A percentile compares a stretch with the other conserved stretches of the same genome.
Evolutionary conservation across 2,329 filamentous ascomycete species (phyloP).

Genomic region (Apiospora malaysiana): DNA sequence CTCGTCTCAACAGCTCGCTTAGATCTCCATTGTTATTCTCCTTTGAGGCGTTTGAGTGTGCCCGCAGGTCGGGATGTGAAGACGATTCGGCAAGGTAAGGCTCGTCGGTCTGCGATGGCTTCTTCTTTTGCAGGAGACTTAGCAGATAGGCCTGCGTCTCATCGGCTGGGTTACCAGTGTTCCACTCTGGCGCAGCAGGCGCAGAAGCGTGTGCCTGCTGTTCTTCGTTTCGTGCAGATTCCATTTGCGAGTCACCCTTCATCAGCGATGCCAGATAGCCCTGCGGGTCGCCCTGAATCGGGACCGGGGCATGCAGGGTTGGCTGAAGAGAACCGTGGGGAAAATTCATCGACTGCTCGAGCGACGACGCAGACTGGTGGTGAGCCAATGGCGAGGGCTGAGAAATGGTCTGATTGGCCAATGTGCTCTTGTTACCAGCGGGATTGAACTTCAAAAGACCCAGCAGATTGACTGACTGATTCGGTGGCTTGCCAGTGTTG

Average conservation of each 20-base stretch:
- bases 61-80: slow-evolving; percentile 51
- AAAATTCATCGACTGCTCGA: slow-evolving; percentile 31
- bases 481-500: slow-evolving; percentile 33
- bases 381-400: slow-evolving; percentile 32
- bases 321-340: slow-evolving; percentile 39
- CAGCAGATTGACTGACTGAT: slow-evolving; percentile 61
- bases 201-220: slow-evolving; percentile 35
- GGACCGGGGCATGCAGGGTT: slow-evolving; percentile 62
- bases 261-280: slow-evolving; percentile 66
- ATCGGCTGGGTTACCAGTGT: slow-evolving; percentile 58
- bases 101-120: slow-evolving; percentile 65
- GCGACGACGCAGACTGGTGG: slow-evolving; percentile 29
- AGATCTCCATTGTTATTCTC: slow-evolving; percentile 39
- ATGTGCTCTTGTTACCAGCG: slow-evolving; percentile 39
- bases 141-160: slow-evolving; percentile 87
- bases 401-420: slow-evolving; percentile 38
- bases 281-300: slow-evolving; percentile 60
- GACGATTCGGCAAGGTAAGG: slow-evolving; percentile 47
- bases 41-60: slow-evolving; percentile 45
- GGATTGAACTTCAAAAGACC: slow-evolving; percentile 66
- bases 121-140: slow-evolving; percentile 81
- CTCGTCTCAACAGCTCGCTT: slow-evolving; percentile 33
- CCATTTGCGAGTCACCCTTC: slow-evolving; percentile 59
- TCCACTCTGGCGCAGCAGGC: slow-evolving; percentile 45
- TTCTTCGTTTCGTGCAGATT: slow-evolving; percentile 47